These are phyloP conservation scores for Metschnikowia aberdeeniae DNA, from an alignment of 805 yeast genomes.

Conservation along the genomic window DNA sequence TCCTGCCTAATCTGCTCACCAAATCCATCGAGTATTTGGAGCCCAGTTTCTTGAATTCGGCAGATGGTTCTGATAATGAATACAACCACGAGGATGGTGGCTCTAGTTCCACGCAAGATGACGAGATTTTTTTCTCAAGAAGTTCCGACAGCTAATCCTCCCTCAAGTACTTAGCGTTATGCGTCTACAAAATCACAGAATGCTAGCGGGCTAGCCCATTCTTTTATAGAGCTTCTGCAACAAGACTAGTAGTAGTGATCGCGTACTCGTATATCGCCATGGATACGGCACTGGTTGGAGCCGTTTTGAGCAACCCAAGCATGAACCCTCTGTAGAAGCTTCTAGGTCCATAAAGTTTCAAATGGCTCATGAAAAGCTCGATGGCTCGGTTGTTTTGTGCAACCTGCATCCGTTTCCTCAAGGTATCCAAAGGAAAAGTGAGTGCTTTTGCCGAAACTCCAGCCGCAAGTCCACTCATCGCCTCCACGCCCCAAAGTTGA, in stretches of 20 bases:
- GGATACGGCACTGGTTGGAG: constrained; percentile 72
- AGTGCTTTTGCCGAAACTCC: constrained; percentile 70
- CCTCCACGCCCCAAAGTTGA: constrained; percentile 42
- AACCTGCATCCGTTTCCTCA: constrained; percentile 76
- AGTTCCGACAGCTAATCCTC: not conserved
- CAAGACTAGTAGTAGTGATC: constrained; percentile 9
- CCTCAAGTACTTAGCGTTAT: no score
- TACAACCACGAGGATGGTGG: constrained; percentile 2
- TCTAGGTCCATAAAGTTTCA: constrained; percentile 52
- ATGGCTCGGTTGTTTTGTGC: constrained; percentile 17
- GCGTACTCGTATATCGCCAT: constrained; percentile 59
- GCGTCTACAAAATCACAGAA: no score
- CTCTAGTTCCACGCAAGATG: constrained; percentile 1
- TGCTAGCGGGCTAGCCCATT: no score
- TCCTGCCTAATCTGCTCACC: constrained; percentile 39
- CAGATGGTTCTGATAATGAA: constrained; percentile 1
- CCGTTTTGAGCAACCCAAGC: constrained; percentile 69
- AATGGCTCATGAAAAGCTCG: constrained; percentile 35
- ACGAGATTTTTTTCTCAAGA: not conserved
- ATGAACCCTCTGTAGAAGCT: constrained; percentile 76
- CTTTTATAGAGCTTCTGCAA: not conserved
- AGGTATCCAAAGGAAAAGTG: constrained; percentile 82
- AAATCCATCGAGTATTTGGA: constrained; percentile 16
- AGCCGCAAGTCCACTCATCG: constrained; percentile 67
- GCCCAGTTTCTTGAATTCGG: constrained; percentile 1